Evolutionary conservation across 345 rosid genomes (phyloP), one percentile per base, ranked within the genome.

Genomic region (Boechera stricta): DNA sequence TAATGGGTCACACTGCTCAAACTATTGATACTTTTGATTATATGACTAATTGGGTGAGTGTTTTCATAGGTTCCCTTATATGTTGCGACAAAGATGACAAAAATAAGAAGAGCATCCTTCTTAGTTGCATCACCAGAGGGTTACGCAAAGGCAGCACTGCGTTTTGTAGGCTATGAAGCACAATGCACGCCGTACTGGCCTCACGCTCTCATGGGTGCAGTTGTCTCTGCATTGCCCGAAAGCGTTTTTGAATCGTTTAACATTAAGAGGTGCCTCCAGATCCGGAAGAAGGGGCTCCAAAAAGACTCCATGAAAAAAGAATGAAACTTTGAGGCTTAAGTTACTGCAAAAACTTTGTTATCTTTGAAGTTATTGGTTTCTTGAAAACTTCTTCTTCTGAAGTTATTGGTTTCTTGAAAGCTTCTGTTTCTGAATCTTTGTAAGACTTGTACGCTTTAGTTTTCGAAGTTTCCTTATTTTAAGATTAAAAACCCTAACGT

Each of bases 101-200:
- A 87, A 38, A 88, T 91, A 54, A 89, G 69, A 75, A 80, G 84
- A 73, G 85, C 97, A 35, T 89, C 97, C n/a, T 86, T 89, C 78
- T 84, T 90, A 59, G 87, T 88, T 35, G 95, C 97, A 63, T 91
- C 91, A 5, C 61, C 85, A 10, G 91, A 91, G 10, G 85, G 87
- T 39, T 91, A 91, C 74, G 93, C 90, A 63, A 67, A 77, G 47
- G 91, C 90, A 66, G 90, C 83, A 36, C 10, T 91, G 80, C 86
- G 85, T 12, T 88, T 87, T 75, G 73, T 91, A 75, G 93, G 93
- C 10, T 85, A 89, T 2, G 97, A 86, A 74, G 82, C 93, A 59
- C 88, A 86, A 0, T 89, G 95, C 88, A 88, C 90, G 2, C 93
- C 95, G 0, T 89, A 88, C 85, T 89, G 94, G 95, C 91, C 93